A percentile compares a stretch with the other conserved stretches of the same genome.
Evolutionary conservation across 192 early-diverging fungal genomes (phyloP).

Genomic region (Pecoramyces ruminantium): DNA sequence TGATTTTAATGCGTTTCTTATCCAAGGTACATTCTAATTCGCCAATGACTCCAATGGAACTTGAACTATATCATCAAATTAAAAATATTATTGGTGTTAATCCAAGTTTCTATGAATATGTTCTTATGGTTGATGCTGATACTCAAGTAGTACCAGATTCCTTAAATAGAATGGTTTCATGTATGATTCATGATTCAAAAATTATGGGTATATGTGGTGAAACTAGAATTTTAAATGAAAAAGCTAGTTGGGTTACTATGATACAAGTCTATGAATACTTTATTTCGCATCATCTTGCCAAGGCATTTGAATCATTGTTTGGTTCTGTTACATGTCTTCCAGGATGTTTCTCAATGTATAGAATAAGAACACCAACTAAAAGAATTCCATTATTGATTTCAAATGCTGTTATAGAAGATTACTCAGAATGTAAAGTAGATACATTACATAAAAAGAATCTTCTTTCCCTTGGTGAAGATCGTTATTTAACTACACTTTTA

Average conservation of each 20-base stretch:
- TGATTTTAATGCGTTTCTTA: not conserved
- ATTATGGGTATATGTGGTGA: slow-evolving; percentile 94
- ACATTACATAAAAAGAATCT: slow-evolving; percentile 98
- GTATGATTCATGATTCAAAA: slow-evolving; percentile 76
- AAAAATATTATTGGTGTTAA: slow-evolving; percentile 97
- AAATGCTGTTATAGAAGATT: slow-evolving; percentile 78
- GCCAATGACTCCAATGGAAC: slow-evolving; percentile 86
- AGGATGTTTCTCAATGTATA: slow-evolving; percentile 99
- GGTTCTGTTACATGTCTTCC: slow-evolving; percentile 94
- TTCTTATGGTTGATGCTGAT: slow-evolving; percentile 97
- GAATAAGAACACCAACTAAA: slow-evolving; percentile 73
- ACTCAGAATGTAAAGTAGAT: slow-evolving; percentile 83
- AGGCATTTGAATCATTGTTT: slow-evolving; percentile 97
- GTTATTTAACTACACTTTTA: slow-evolving; percentile 89
- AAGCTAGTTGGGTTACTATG: slow-evolving; percentile 87
- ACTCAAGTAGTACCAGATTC: slow-evolving; percentile 82
- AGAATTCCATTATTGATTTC: slow-evolving; percentile 80
- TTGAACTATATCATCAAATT: slow-evolving; percentile 97
- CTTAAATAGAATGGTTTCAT: slow-evolving; percentile 78
- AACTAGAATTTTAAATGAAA: slow-evolving; percentile 83
- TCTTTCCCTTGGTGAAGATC: slow-evolving; percentile 94
- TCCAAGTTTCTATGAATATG: slow-evolving; percentile 88
- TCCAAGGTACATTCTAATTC: slow-evolving; percentile 77
- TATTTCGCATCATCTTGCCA: slow-evolving; percentile 90
- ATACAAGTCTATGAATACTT: slow-evolving; percentile 99